A percentile compares a stretch with the other conserved stretches of the same genome.
Conservation (phyloP, 2,329 filamentous ascomycete genomes). For the Plenodomus lindquistii region DNA sequence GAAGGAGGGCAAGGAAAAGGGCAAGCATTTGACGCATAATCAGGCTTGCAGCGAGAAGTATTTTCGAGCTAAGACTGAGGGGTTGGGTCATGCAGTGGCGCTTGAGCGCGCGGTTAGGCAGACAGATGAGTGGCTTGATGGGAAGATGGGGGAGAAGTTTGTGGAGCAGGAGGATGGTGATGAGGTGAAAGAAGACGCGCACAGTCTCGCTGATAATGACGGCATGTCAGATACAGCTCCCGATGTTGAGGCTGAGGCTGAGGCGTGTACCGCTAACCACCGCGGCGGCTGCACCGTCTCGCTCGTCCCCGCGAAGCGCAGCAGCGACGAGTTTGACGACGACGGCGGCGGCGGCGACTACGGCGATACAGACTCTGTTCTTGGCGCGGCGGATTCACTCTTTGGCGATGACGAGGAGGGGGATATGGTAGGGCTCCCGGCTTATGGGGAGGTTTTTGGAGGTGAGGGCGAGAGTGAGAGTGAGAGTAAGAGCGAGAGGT, state of each 20-base stretch:
- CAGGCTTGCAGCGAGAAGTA: slow-evolving; percentile 27
- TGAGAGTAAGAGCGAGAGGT: no score
- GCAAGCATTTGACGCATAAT: slow-evolving; percentile 17
- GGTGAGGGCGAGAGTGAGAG: no score
- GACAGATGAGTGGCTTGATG: slow-evolving; percentile 22
- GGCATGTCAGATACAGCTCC: not conserved
- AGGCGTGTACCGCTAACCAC: not conserved
- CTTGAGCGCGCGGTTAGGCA: slow-evolving; percentile 17
- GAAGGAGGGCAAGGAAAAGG: no score
- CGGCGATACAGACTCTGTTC: no score
- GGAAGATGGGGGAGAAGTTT: slow-evolving; percentile 7
- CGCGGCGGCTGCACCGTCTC: not conserved
- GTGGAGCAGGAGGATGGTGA: not conserved
- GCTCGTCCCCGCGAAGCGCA: not conserved
- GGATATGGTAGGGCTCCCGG: no score
- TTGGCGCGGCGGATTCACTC: no score
- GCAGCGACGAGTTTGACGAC: not conserved
- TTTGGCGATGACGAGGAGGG: no score
- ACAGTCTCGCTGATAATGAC: not conserved
- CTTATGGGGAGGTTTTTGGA: no score
- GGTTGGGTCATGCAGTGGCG: slow-evolving; percentile 11
- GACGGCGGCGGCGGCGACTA: not conserved
- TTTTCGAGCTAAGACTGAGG: slow-evolving; percentile 18
- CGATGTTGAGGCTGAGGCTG: not conserved
- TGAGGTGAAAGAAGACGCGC: no score